These are phyloP conservation scores for Albophoma yamanashiensis DNA, from an alignment of 2,329 filamentous ascomycete genomes.

Conservation along the genomic window DNA sequence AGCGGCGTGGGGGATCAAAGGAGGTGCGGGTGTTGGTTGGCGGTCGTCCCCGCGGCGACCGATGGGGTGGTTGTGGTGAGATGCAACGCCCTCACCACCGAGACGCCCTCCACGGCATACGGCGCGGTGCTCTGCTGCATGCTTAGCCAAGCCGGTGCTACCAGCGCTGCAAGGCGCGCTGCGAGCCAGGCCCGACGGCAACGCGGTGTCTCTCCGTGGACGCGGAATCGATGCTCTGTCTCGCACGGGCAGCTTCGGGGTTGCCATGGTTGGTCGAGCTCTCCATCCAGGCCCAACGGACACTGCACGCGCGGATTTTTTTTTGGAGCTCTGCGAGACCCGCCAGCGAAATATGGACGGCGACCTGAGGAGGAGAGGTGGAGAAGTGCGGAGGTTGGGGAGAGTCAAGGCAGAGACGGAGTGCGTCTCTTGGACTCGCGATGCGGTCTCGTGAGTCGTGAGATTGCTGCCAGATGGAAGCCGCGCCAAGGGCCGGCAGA, in stretches of 20 bases:
- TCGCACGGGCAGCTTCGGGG: not conserved
- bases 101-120: not conserved
- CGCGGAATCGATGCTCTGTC: not conserved
- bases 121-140: not conserved
- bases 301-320: not conserved
- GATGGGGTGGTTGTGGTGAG: not conserved
- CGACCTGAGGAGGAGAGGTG: not conserved
- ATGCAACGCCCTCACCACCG: not conserved
- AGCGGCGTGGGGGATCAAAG: not conserved
- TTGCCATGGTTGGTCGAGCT: not conserved
- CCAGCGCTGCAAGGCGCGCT: not conserved
- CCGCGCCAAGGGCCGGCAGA: not conserved
- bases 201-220: not conserved
- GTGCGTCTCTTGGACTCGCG: not conserved
- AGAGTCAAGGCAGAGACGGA: not conserved
- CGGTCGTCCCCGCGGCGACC: not conserved
- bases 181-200: no score
- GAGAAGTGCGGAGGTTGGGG: not conserved
- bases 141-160: not conserved
- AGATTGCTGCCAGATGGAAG: not conserved
- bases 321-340: not conserved
- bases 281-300: not conserved
- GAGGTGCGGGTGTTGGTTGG: not conserved
- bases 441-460: not conserved
- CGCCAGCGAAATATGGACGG: not conserved